phyloP scores from a whole-genome alignment of 2,329 filamentous ascomycete species.

The Tolypocladium capitatum region DNA sequence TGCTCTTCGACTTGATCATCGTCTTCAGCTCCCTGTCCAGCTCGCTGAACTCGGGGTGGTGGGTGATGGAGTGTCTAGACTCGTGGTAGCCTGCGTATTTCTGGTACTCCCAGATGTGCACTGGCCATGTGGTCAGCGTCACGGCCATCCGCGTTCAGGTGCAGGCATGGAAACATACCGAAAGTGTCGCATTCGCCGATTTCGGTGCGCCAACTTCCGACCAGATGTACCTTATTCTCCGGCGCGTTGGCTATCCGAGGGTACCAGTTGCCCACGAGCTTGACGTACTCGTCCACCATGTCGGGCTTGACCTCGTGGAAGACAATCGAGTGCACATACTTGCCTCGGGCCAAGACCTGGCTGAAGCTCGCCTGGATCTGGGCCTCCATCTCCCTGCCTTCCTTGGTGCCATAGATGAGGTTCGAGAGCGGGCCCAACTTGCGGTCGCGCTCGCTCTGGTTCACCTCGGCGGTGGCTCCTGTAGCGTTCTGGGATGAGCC shows the following conservation, averaged over 20 bases:
- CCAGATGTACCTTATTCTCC: constrained; percentile 88
- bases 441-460: constrained; percentile 44
- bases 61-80: constrained; percentile 72
- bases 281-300: constrained; percentile 86
- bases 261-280: constrained; percentile 84
- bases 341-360: constrained; percentile 85
- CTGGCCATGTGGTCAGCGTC: constrained; percentile 30
- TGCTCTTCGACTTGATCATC: constrained; percentile 74
- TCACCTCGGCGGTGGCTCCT: constrained; percentile 38
- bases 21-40: constrained; percentile 77
- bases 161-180: constrained; percentile 41
- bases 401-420: constrained; percentile 93
- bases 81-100: constrained; percentile 92
- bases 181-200: constrained; percentile 97
- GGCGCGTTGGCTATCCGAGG: constrained; percentile 72
- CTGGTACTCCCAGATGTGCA: constrained; percentile 99
- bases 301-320: constrained; percentile 93
- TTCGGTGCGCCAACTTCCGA: constrained; percentile 96
- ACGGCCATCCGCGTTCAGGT: background rate
- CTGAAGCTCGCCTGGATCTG: constrained; percentile 96
- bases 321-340: constrained; percentile 97
- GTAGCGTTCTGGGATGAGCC: constrained; percentile 21
- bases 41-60: constrained; percentile 67
- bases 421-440: constrained; percentile 65
- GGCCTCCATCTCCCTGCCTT: constrained; percentile 84